phyloP scores from a whole-genome alignment of 352 stramenopile genomes.

The Globisporangium rhizosaccharum region DNA sequence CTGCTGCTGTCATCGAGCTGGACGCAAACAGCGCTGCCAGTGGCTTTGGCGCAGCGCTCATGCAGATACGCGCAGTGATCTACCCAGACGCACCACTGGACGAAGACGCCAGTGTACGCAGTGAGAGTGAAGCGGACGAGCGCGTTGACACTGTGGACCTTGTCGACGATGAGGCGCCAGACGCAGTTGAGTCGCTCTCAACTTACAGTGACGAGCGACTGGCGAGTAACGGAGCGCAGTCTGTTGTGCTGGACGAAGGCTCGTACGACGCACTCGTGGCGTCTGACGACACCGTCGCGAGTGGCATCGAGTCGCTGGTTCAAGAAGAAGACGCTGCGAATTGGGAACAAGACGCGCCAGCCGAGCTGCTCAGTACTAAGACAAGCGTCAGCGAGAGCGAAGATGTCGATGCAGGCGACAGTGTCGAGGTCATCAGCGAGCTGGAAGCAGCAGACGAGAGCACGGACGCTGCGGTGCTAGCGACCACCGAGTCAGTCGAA shows the following conservation, averaged over 20 bases:
- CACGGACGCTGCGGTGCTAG: too few species aligned
- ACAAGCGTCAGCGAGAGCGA: too few species aligned
- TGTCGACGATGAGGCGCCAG: not conserved
- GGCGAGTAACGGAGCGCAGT: too few species aligned
- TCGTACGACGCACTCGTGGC: too few species aligned
- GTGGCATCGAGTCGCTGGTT: not conserved
- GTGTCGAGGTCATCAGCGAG: not conserved
- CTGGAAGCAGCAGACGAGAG: not conserved
- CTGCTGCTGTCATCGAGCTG: not conserved
- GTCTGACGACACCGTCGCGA: too few species aligned
- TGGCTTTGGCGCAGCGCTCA: not conserved
- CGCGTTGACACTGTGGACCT: not conserved
- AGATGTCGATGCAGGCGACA: not conserved
- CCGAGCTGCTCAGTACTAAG: not conserved
- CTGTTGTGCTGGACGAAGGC: not conserved
- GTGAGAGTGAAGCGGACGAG: not conserved
- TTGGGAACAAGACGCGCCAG: not conserved
- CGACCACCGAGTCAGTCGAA: not conserved
- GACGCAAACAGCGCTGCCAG: not conserved
- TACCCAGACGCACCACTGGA: not conserved
- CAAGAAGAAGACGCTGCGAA: not conserved
- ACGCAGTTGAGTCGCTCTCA: not conserved
- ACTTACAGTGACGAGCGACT: not conserved
- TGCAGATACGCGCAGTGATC: not conserved
- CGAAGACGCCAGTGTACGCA: not conserved